Percentiles rank a stretch among this genome's conserved stretches.
Conservation (phyloP, 257 asterid genomes). For the Anisodus acutangulus region DNA sequence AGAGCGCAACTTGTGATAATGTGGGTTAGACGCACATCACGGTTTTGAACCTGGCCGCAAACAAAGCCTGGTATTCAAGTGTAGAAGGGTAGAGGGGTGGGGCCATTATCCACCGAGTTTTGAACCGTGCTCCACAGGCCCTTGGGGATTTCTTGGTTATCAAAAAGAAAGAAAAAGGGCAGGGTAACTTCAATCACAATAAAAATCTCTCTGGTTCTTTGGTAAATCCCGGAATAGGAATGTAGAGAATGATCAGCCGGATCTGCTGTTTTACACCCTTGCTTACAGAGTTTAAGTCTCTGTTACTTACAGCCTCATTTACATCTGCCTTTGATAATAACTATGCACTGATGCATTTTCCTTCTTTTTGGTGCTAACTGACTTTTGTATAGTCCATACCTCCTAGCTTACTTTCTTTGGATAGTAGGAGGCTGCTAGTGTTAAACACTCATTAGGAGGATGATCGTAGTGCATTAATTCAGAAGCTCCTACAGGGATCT, state of each 20-base stretch:
- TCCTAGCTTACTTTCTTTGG: conserved; percentile 8
- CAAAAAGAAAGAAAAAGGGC: background rate
- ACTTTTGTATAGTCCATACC: conserved; percentile 16
- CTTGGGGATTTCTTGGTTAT: background rate
- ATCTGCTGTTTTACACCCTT: background rate
- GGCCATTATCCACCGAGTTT: no score
- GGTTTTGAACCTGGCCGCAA: background rate
- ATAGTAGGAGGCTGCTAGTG: background rate
- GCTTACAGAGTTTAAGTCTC: background rate
- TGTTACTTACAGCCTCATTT: conserved; percentile 8
- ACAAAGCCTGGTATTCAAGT: no score
- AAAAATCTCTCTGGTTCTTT: conserved; percentile 14
- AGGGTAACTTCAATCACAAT: background rate
- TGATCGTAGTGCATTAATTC: background rate
- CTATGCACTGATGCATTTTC: background rate
- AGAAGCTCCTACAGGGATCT: background rate
- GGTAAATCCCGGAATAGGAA: background rate
- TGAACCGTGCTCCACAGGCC: background rate
- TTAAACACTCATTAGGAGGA: background rate
- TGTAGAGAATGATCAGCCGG: conserved; percentile 6
- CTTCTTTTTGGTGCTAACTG: background rate
- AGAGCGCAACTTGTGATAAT: no score
- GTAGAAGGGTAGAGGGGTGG: no score
- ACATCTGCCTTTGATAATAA: background rate
- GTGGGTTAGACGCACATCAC: background rate